A percentile compares a stretch with the other conserved stretches of the same genome.
Evolutionary conservation across 805 yeast genomes (phyloP).

Genomic region (Pichia heedii): DNA sequence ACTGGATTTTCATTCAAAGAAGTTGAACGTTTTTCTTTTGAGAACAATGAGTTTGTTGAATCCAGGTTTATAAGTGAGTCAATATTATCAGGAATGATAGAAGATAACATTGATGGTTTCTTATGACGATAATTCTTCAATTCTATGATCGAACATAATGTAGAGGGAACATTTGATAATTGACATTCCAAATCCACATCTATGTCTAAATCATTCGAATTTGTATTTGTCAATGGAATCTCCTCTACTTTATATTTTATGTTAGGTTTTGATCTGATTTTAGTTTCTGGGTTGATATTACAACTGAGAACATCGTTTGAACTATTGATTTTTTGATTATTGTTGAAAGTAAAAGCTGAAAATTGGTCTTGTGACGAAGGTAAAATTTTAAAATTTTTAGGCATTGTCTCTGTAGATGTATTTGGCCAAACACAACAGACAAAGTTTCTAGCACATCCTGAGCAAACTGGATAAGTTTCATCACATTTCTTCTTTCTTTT

Average conservation of each 20-base stretch:
- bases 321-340: neutral
- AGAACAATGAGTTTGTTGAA: too few species aligned
- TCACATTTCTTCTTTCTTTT: slow-evolving; percentile 31
- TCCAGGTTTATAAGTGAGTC: slow-evolving; percentile 9
- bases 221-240: neutral
- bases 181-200: neutral
- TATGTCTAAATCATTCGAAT: too few species aligned
- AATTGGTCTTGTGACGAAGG: neutral
- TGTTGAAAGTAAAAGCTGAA: neutral
- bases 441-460: slow-evolving; percentile 28
- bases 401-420: slow-evolving; percentile 17
- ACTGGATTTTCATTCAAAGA: neutral
- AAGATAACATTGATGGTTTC: slow-evolving; percentile 7
- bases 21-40: neutral
- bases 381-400: slow-evolving; percentile 17
- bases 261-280: neutral
- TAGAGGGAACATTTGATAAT: slow-evolving; percentile 19
- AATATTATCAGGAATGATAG: slow-evolving; percentile 7
- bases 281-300: neutral
- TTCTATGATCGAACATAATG: slow-evolving; percentile 22
- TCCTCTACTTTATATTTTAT: neutral
- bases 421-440: slow-evolving; percentile 28
- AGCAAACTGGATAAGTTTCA: slow-evolving; percentile 25
- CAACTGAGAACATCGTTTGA: neutral
- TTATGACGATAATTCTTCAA: slow-evolving; percentile 18